phyloP scores from a whole-genome alignment of 805 yeast species.

The Starmerella lactis-condensi region DNA sequence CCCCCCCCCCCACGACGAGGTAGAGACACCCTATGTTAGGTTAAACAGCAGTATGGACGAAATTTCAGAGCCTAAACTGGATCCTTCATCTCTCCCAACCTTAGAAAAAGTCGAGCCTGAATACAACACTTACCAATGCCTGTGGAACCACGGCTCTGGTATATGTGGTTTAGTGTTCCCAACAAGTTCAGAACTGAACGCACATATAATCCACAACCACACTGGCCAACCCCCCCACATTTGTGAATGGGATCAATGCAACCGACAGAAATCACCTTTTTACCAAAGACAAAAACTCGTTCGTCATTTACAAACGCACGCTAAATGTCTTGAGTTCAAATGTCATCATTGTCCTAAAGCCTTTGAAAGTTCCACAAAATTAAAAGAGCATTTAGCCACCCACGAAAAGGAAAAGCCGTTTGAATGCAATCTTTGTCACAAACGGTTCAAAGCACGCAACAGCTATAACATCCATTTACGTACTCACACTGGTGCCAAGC shows the following conservation, averaged over 20 bases:
- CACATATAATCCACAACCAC: conserved; percentile 52
- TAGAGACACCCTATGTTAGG: not conserved
- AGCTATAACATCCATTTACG: conserved; percentile 68
- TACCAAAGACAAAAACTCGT: conserved; percentile 69
- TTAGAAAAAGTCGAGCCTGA: conserved; percentile 1
- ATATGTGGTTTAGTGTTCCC: conserved; percentile 36
- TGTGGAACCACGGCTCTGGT: conserved; percentile 14
- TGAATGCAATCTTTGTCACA: conserved; percentile 52
- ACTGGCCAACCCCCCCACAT: conserved; percentile 46
- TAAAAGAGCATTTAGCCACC: conserved; percentile 61
- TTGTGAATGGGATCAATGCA: conserved; percentile 69
- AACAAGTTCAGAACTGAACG: conserved; percentile 43
- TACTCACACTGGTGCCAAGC: conserved; percentile 81
- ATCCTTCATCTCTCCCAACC: conserved; percentile 9
- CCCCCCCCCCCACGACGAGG: not conserved
- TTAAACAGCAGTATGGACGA: not conserved
- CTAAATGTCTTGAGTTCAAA: conserved; percentile 60
- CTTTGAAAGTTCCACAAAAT: conserved; percentile 61
- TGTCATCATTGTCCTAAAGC: conserved; percentile 51
- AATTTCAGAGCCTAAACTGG: conserved; percentile 2
- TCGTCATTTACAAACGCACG: conserved; percentile 77
- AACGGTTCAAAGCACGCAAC: conserved; percentile 63
- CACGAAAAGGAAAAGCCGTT: conserved; percentile 88
- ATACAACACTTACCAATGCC: conserved; percentile 5
- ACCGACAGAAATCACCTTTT: conserved; percentile 41